Conservation (phyloP, 768 basidiomycete genomes). For the Paxillus ammoniavirescens region DNA sequence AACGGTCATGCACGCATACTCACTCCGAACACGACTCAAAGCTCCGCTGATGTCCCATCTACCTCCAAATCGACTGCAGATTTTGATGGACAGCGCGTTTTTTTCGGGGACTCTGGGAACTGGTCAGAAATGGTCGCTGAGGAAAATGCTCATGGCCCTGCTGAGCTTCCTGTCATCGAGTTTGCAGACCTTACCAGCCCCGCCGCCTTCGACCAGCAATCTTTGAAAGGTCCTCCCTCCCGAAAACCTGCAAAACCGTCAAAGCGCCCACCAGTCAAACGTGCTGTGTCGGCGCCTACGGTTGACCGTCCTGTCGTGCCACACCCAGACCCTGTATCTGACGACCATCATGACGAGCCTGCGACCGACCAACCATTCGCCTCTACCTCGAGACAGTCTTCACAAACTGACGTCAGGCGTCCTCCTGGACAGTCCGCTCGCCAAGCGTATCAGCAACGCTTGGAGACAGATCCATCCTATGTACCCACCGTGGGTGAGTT, state of each 20-base stretch:
- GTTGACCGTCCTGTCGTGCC: constrained; percentile 23
- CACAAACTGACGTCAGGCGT: constrained; percentile 30
- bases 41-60: constrained; percentile 43
- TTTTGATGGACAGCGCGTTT: constrained; percentile 36
- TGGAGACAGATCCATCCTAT: constrained; percentile 84
- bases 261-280: constrained; percentile 36
- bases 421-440: constrained; percentile 63
- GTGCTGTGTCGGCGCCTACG: constrained; percentile 35
- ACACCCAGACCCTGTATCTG: constrained; percentile 9
- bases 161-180: constrained; percentile 76
- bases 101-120: constrained; percentile 54
- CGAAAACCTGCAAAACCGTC: constrained; percentile 43
- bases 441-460: constrained; percentile 80
- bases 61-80: constrained; percentile 24
- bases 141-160: constrained; percentile 60
- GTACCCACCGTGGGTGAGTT: constrained; percentile 90
- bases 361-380: constrained; percentile 34
- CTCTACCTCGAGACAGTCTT: constrained; percentile 38
- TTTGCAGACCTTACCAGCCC: constrained; percentile 59
- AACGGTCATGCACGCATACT: constrained; percentile 51
- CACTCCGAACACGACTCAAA: constrained; percentile 69
- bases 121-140: constrained; percentile 90
- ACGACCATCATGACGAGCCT: constrained; percentile 12
- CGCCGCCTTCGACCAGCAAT: constrained; percentile 29
- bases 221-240: constrained; percentile 39